Conservation (phyloP, 1,139 yeast species). For the Kodamaea sp. region DNA sequence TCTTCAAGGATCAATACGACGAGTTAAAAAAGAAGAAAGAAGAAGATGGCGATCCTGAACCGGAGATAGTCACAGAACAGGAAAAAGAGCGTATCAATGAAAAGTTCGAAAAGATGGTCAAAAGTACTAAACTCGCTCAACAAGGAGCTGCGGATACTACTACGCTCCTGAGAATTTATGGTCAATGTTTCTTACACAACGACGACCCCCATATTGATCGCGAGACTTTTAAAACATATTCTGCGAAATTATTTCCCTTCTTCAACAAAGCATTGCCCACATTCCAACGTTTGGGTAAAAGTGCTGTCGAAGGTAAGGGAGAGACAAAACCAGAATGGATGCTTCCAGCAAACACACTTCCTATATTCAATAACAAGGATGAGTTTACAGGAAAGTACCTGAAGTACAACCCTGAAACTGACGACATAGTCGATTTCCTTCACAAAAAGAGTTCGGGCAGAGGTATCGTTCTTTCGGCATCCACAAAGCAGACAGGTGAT, state of each 20-base stretch:
- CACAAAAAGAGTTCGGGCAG: slow-evolving; percentile 28
- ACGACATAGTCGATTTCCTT: slow-evolving; percentile 21
- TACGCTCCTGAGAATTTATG: slow-evolving; percentile 34
- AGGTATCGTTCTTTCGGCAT: slow-evolving; percentile 44
- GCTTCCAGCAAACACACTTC: slow-evolving; percentile 14
- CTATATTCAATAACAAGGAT: slow-evolving; percentile 12
- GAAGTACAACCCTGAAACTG: slow-evolving; percentile 9
- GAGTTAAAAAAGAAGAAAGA: slow-evolving; percentile 13
- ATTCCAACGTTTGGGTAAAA: slow-evolving; percentile 15
- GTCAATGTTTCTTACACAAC: slow-evolving; percentile 34
- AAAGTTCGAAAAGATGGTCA: slow-evolving; percentile 18
- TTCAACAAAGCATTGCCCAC: slow-evolving; percentile 26
- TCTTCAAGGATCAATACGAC: slow-evolving; percentile 14
- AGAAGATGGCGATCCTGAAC: slow-evolving; percentile 8
- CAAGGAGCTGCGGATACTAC: slow-evolving; percentile 40
- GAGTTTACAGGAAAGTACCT: slow-evolving; percentile 9
- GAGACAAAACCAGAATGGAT: slow-evolving; percentile 1
- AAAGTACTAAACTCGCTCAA: slow-evolving; percentile 20
- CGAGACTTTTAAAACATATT: slow-evolving; percentile 18
- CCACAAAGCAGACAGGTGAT: slow-evolving; percentile 35
- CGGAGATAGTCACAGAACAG: slow-evolving; percentile 14
- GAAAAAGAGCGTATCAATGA: slow-evolving; percentile 23
- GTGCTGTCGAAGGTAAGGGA: slow-evolving; percentile 1
- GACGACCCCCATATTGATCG: slow-evolving; percentile 7
- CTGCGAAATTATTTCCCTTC: slow-evolving; percentile 33